These are phyloP conservation scores for Verbena officinalis DNA, from an alignment of 257 asterid genomes.

Conservation along the genomic window DNA sequence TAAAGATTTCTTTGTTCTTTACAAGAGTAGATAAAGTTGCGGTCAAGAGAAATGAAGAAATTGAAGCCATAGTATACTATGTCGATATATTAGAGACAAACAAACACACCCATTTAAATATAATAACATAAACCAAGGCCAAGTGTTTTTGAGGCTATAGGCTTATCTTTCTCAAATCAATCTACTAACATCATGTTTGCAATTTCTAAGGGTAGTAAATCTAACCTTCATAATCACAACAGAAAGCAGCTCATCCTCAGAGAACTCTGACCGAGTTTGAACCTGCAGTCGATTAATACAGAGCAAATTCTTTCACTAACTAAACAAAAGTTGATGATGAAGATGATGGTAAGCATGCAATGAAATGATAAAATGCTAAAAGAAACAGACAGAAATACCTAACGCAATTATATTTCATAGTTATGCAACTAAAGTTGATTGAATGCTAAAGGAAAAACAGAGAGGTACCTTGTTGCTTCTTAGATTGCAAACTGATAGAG, in stretches of 20 bases:
- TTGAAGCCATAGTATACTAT: not conserved
- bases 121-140: constrained; percentile 6
- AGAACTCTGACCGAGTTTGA: constrained; percentile 89
- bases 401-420: constrained; percentile 3
- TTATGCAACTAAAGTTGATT: no score
- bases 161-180: constrained; percentile 7
- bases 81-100: constrained; percentile 10
- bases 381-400: constrained; percentile 49
- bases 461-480: constrained; percentile 80
- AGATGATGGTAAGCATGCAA: constrained; percentile 4
- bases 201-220: constrained; percentile 6
- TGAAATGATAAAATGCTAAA: constrained; percentile 11
- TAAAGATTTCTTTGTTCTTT: not conserved
- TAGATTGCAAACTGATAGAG: constrained; percentile 87
- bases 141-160: not conserved
- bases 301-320: constrained; percentile 10
- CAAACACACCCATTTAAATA: not conserved
- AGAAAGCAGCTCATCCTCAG: constrained; percentile 94
- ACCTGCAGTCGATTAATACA: constrained; percentile 46
- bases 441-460: constrained; percentile 22
- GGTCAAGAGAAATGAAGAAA: constrained; percentile 1
- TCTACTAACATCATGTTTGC: constrained; percentile 18
- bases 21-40: not conserved
- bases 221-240: constrained; percentile 91
- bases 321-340: constrained; percentile 10